These are phyloP conservation scores for Beauveria brongniartii DNA, from an alignment of 2,329 filamentous ascomycete genomes.

Conservation along the genomic window DNA sequence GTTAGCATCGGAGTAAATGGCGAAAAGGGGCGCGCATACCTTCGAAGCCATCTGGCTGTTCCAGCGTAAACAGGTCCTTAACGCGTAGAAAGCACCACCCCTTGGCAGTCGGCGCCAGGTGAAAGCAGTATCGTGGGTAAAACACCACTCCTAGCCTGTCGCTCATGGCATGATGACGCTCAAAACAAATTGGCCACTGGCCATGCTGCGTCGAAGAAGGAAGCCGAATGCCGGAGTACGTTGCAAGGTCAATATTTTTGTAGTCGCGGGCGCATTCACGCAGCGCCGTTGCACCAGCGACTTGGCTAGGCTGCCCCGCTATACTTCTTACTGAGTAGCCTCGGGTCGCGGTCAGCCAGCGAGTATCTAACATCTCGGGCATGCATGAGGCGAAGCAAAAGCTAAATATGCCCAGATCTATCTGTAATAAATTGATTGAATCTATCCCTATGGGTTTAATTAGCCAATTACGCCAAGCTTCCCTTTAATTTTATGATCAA, in stretches of 20 bases:
- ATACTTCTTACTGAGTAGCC: too few relatives aligned
- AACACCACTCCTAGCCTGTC: conserved; percentile 27
- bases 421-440: too few relatives aligned
- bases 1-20: neutral
- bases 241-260: neutral
- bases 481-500: neutral
- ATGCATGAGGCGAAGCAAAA: neutral
- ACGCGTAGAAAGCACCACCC: conserved; percentile 50
- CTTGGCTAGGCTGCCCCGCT: neutral
- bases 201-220: neutral
- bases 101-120: conserved; percentile 52
- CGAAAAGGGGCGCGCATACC: conserved; percentile 28
- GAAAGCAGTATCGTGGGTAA: conserved; percentile 57
- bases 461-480: neutral
- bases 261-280: neutral
- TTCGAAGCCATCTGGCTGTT: conserved; percentile 41
- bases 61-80: conserved; percentile 41
- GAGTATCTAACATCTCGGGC: too few relatives aligned
- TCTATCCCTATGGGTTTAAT: neutral
- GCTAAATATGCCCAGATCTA: neutral
- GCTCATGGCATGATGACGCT: conserved; percentile 42
- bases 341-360: too few relatives aligned
- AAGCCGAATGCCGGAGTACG: neutral
- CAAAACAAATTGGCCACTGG: neutral
- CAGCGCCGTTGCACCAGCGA: neutral